phyloP scores from a whole-genome alignment of 2,329 filamentous ascomycete species.

The Exophiala xenobiotica region DNA sequence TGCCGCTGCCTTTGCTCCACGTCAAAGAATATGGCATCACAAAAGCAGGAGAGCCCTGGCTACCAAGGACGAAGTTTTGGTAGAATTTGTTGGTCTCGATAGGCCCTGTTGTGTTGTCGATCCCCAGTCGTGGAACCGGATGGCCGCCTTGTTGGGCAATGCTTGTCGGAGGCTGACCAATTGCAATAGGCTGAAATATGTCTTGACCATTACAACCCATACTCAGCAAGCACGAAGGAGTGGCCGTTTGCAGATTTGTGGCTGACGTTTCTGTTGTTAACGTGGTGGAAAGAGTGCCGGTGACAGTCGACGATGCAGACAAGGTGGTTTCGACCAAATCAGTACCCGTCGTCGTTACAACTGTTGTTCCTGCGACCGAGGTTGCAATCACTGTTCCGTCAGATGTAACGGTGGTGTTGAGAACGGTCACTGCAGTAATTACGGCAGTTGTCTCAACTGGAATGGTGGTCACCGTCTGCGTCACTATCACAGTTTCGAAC shows the following conservation, averaged over 20 bases:
- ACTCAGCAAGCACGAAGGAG: constrained; percentile 22
- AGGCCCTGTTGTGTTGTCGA: constrained; percentile 34
- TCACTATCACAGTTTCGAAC: constrained; percentile 25
- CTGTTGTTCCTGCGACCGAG: constrained; percentile 27
- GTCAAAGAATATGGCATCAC: constrained; percentile 72
- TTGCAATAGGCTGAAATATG: constrained; percentile 44
- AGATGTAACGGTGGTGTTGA: constrained; percentile 25
- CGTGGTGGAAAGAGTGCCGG: constrained; percentile 24
- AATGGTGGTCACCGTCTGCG: constrained; percentile 23
- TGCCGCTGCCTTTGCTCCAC: constrained; percentile 65
- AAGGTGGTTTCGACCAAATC: constrained; percentile 26
- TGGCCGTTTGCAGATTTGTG: constrained; percentile 20
- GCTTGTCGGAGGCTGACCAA: constrained; percentile 39
- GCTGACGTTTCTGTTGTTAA: constrained; percentile 19
- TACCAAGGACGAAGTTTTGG: constrained; percentile 74
- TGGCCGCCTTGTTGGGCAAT: constrained; percentile 43
- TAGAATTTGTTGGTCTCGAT: constrained; percentile 62
- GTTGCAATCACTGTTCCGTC: constrained; percentile 22
- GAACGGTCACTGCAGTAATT: constrained; percentile 25
- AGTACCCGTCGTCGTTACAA: constrained; percentile 28
- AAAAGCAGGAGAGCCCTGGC: constrained; percentile 68
- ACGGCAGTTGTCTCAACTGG: constrained; percentile 25
- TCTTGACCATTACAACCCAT: constrained; percentile 37
- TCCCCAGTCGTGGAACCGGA: constrained; percentile 41
- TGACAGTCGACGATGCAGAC: constrained; percentile 22